Evolutionary conservation across 2,329 filamentous ascomycete species (phyloP), one percentile per base, ranked within the genome.

Genomic region (Ophiostoma sp.): DNA sequence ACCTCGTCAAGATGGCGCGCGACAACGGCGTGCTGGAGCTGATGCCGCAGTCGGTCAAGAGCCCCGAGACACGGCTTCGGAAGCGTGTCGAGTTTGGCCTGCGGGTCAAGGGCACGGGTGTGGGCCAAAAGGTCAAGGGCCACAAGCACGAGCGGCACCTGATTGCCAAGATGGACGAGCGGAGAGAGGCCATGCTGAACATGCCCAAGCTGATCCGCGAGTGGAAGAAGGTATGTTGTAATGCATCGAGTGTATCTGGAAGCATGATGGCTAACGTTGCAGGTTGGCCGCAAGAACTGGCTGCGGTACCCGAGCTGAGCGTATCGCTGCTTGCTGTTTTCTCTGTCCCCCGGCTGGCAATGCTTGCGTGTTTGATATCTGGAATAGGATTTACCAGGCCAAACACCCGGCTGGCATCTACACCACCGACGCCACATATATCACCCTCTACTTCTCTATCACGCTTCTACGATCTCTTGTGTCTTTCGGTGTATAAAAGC

Each of bases 71-170:
- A 78, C 88, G 85, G 79, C 85, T 93, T 76, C 85, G 87, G 76
- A 86, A 88, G 79, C 84, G 92, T 71, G 87, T 93, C 71, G 91
- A 96, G 83, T 85, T 90, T 74, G 94, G 94, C 67, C 79, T 97
- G 79, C 85, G 89, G 73, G 91, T 97, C 71, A 94, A 94, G 86
- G 94, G 94, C 76, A 98, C 94, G 1, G 94, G 95, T 84, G 89
- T 93, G 75, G 94, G 93, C 71, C 89, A 97, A 81, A 89, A 86
- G 80, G 94, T 97, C 79, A 99, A 98, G 90, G 95, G 95, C 80
- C 94, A 97, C 81, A 85, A 88, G 76, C 92, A 94, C 88, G 95
- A 99, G 84, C 88, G 95, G 78, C 90, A 90, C 76, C 83, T 97
- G 83, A 89, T 91, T 81, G 84, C 86, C 72, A 88, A 89, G 80